Conservation (phyloP, 1,139 yeast species). For the Geotrichum phurueaensis region DNA sequence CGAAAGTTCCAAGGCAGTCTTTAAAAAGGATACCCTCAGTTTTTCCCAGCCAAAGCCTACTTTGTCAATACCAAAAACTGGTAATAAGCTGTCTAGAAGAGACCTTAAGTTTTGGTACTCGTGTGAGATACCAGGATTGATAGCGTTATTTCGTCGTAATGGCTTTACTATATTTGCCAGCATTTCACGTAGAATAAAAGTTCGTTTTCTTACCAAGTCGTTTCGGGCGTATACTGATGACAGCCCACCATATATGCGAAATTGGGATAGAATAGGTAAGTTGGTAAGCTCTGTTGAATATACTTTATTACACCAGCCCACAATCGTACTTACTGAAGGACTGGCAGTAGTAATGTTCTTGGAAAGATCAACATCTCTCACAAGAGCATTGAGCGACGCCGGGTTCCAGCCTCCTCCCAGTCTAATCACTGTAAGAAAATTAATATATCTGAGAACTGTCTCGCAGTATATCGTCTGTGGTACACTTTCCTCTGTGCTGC, state of each 20-base stretch:
- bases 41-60: constrained; percentile 47
- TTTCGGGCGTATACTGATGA: constrained; percentile 59
- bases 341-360: constrained; percentile 25
- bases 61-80: constrained; percentile 29
- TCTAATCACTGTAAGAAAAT: constrained; percentile 52
- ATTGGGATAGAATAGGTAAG: constrained; percentile 29
- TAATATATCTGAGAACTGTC: constrained; percentile 55
- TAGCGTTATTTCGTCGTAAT: constrained; percentile 29
- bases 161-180: constrained; percentile 42
- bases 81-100: constrained; percentile 30
- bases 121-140: constrained; percentile 8
- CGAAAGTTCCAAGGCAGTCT: constrained; percentile 49
- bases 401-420: constrained; percentile 47
- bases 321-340: constrained; percentile 26
- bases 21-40: constrained; percentile 53
- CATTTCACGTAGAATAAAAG: constrained; percentile 60
- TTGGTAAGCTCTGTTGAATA: constrained; percentile 50
- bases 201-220: constrained; percentile 58
- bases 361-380: constrained; percentile 28
- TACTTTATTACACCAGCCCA: constrained; percentile 34
- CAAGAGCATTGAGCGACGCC: constrained; percentile 40
- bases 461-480: constrained; percentile 82
- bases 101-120: constrained; percentile 17
- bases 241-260: constrained; percentile 53
- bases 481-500: constrained; percentile 66